phyloP scores from a whole-genome alignment of 2,329 filamentous ascomycete genomes.

The Epichloe uncinata region DNA sequence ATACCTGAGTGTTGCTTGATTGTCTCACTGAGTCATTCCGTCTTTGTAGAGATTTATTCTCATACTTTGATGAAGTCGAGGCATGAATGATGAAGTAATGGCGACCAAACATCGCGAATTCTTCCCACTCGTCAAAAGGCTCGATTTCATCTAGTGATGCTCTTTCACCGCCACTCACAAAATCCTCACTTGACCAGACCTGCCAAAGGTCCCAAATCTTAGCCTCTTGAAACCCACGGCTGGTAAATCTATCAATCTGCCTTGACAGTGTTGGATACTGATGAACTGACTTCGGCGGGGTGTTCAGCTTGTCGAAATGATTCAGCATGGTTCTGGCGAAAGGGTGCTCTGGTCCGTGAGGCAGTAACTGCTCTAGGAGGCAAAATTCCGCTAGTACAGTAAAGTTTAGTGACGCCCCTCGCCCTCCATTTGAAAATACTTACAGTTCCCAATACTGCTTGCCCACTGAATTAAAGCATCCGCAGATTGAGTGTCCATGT shows the following conservation, averaged over 20 bases:
- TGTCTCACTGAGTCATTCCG: background rate
- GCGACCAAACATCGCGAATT: constrained; percentile 70
- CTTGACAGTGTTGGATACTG: constrained; percentile 52
- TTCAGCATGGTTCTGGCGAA: constrained; percentile 78
- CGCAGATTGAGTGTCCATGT: constrained; percentile 65
- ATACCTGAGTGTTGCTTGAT: background rate
- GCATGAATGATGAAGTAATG: constrained; percentile 76
- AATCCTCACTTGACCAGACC: constrained; percentile 59
- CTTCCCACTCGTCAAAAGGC: constrained; percentile 93
- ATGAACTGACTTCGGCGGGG: constrained; percentile 60
- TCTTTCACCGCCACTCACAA: constrained; percentile 48
- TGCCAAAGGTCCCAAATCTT: constrained; percentile 64
- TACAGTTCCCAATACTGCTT: constrained; percentile 54
- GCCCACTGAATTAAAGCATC: constrained; percentile 70
- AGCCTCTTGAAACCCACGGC: constrained; percentile 53
- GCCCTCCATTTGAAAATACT: constrained; percentile 9
- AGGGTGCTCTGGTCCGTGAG: constrained; percentile 62
- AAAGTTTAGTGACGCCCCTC: background rate
- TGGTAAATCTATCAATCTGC: constrained; percentile 55
- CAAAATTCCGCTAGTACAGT: constrained; percentile 56
- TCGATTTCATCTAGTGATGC: constrained; percentile 55
- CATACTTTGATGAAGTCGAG: background rate
- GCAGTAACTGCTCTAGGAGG: constrained; percentile 74
- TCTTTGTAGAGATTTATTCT: too few relatives aligned
- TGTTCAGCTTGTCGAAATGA: constrained; percentile 71